Conservation (phyloP, 768 basidiomycete species). For the Suillus tomentosus region DNA sequence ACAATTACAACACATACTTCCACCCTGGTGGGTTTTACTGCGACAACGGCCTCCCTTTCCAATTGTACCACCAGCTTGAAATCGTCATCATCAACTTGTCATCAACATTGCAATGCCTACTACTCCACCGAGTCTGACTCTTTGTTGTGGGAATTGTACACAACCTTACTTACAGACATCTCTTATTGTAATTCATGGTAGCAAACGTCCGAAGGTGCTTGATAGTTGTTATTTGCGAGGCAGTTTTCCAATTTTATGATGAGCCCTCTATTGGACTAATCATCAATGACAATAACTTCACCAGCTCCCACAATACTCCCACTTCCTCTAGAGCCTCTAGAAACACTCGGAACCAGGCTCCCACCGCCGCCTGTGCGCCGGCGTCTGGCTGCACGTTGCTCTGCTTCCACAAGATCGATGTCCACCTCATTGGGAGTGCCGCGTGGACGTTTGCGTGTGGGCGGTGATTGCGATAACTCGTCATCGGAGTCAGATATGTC, state of each 20-base stretch:
- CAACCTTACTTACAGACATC: no score
- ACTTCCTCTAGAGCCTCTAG: slow-evolving; percentile 1
- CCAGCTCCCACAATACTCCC: slow-evolving; percentile 19
- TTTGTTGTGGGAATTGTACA: no score
- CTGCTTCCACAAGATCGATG: slow-evolving; percentile 34
- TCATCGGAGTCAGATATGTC: slow-evolving; percentile 36
- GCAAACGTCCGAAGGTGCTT: no score
- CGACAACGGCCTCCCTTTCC: no score
- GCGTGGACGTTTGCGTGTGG: slow-evolving; percentile 36
- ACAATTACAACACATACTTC: no score
- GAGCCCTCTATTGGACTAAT: slow-evolving; percentile 23
- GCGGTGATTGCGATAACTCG: slow-evolving; percentile 18
- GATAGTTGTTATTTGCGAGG: no score
- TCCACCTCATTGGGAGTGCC: slow-evolving; percentile 27
- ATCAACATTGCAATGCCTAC: no score
- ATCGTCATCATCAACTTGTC: no score
- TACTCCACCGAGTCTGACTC: no score
- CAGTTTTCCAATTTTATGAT: not conserved
- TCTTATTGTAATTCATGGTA: no score
- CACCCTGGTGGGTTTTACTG: no score
- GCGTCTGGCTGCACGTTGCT: slow-evolving; percentile 25
- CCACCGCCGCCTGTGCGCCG: slow-evolving; percentile 24
- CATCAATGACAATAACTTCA: slow-evolving; percentile 51
- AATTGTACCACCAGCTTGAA: no score
- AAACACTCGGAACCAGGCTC: slow-evolving; percentile 7